Percentiles rank a stretch among this genome's conserved stretches.
phyloP scores from a whole-genome alignment of 768 basidiomycete species.

The Macrolepiota fuliginosa region DNA sequence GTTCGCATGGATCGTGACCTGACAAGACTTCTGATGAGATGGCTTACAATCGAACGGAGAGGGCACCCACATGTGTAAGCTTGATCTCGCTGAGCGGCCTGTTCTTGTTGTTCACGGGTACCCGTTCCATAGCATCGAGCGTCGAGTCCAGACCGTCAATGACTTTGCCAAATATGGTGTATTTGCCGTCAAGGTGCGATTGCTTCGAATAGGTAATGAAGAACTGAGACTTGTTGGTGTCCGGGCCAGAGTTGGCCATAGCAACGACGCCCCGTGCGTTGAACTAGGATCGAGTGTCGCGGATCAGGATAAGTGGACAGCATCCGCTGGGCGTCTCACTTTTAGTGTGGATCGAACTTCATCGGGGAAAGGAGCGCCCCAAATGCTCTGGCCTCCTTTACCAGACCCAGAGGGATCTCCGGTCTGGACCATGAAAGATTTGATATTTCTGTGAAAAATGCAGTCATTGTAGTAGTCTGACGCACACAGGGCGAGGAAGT shows the following conservation, averaged over 20 bases:
- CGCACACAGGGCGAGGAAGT: constrained; percentile 93
- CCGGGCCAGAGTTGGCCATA: constrained; percentile 96
- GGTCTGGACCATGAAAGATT: constrained; percentile 93
- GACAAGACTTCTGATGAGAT: constrained; percentile 14
- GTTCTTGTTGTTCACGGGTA: constrained; percentile 89
- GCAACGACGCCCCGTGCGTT: constrained; percentile 93
- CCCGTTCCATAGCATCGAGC: constrained; percentile 89
- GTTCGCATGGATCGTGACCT: constrained; percentile 92
- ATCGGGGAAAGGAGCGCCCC: constrained; percentile 89
- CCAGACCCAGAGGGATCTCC: constrained; percentile 89
- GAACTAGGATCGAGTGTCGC: constrained; percentile 55
- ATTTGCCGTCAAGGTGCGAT: constrained; percentile 89
- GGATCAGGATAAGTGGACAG: constrained; percentile 20
- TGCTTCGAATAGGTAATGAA: constrained; percentile 93
- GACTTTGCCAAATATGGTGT: constrained; percentile 95
- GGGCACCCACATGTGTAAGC: constrained; percentile 62
- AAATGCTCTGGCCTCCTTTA: constrained; percentile 96
- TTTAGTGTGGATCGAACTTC: constrained; percentile 94
- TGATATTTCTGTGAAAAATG: constrained; percentile 93
- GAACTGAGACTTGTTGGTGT: constrained; percentile 91
- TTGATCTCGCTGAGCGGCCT: constrained; percentile 85
- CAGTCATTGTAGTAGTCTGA: constrained; percentile 83
- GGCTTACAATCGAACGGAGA: constrained; percentile 9
- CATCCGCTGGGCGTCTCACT: constrained; percentile 40
- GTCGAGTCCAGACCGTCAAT: constrained; percentile 97